phyloP scores from a whole-genome alignment of 352 stramenopile species.

The Globisporangium cederbergense region DNA sequence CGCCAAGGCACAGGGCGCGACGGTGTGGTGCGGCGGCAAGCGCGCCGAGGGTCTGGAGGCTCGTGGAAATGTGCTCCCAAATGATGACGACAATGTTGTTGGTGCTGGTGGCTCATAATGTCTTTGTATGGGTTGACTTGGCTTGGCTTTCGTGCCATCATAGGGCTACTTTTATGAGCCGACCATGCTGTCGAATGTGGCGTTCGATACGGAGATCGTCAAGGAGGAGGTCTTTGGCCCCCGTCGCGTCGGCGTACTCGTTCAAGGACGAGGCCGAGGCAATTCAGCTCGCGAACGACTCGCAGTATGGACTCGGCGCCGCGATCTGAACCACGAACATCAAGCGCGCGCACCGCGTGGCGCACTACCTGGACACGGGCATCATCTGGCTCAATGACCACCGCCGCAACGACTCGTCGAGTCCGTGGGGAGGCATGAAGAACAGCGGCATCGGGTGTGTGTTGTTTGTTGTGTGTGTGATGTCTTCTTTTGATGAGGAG shows the following conservation, averaged over 20 bases:
- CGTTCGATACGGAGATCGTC: slow-evolving; percentile 70
- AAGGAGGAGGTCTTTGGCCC: slow-evolving; percentile 88
- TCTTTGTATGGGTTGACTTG: background rate
- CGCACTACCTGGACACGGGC: slow-evolving; percentile 79
- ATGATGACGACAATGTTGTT: background rate
- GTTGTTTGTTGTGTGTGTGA: background rate
- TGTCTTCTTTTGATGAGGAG: background rate
- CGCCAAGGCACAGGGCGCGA: slow-evolving; percentile 79
- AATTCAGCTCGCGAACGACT: slow-evolving; percentile 75
- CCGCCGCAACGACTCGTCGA: slow-evolving; percentile 52
- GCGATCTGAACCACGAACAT: slow-evolving; percentile 86
- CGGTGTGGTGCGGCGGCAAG: slow-evolving; percentile 65
- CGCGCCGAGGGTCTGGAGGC: slow-evolving; percentile 34
- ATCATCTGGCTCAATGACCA: slow-evolving; percentile 92
- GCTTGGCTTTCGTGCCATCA: background rate
- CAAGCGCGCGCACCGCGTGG: slow-evolving; percentile 72
- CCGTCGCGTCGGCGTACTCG: slow-evolving; percentile 48
- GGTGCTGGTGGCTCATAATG: background rate
- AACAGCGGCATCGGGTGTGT: slow-evolving; percentile 55
- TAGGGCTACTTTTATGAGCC: slow-evolving; percentile 90
- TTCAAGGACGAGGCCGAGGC: slow-evolving; percentile 73
- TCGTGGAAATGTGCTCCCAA: background rate
- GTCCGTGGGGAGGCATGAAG: slow-evolving; percentile 72
- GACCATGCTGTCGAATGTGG: slow-evolving; percentile 85
- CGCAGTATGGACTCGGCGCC: slow-evolving; percentile 75